Conservation (phyloP, 768 basidiomycete genomes). For the Kwoniella mangroviensis region DNA sequence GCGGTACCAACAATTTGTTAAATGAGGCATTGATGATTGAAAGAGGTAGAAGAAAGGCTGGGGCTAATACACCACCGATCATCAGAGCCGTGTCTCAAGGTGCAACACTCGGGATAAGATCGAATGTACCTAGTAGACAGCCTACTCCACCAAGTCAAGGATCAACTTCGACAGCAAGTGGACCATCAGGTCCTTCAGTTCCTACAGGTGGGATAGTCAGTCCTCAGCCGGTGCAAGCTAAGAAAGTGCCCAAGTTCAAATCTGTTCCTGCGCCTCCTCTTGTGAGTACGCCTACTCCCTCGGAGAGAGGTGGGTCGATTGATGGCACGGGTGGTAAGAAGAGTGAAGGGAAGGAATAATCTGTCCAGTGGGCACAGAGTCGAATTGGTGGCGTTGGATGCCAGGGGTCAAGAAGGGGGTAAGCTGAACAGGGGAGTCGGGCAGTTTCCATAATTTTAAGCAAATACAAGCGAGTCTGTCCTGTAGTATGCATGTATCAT, state of each 20-base stretch:
- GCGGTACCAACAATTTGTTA: slow-evolving; percentile 15
- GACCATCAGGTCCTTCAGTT: not conserved
- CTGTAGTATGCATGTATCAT: no score
- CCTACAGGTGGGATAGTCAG: slow-evolving; percentile 19
- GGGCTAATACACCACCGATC: not conserved
- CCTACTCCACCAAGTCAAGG: slow-evolving; percentile 14
- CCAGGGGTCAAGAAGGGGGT: not conserved
- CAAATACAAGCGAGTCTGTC: no score
- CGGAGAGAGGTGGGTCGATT: slow-evolving; percentile 10
- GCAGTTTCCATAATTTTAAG: no score
- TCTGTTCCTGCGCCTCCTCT: slow-evolving; percentile 38
- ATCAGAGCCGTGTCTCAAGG: slow-evolving; percentile 5
- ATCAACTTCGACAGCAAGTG: not conserved
- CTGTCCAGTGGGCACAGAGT: no score
- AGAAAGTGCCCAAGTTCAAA: slow-evolving; percentile 38
- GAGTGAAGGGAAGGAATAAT: not conserved
- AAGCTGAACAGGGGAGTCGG: no score
- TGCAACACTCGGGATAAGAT: not conserved
- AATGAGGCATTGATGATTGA: slow-evolving; percentile 29
- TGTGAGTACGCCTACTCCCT: slow-evolving; percentile 14
- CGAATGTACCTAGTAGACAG: slow-evolving; percentile 19
- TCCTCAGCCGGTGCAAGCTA: slow-evolving; percentile 29
- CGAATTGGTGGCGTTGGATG: no score
- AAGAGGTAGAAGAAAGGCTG: slow-evolving; percentile 20
- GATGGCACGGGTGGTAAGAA: not conserved